Evolutionary conservation across 306 rosid genomes (phyloP), one percentile per base, ranked within the genome.

Genomic region (Casuarina equisetifolia): DNA sequence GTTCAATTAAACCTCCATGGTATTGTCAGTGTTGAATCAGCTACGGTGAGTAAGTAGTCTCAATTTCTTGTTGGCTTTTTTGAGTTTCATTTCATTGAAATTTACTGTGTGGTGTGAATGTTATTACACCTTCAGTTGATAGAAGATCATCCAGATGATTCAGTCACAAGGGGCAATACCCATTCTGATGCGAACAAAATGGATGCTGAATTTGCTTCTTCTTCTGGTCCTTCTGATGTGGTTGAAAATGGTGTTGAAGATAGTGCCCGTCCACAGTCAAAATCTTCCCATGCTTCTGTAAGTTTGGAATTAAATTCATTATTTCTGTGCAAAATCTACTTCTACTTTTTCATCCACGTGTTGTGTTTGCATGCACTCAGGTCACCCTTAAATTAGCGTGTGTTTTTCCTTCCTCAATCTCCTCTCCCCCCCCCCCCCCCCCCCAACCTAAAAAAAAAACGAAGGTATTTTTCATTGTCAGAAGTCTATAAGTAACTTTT

Each of bases 1-100:
- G 86, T 90, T 79, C 80, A 77, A 48, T 83, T 96, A 84, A 88
- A 91, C 78, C 90, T 96, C 70, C 95, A 96, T 35, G 96, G 99
- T 51, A 91, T 92, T 77, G 86, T 93, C 90, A 78, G 78, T 58
- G 85, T 92, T 82, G 96, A 90, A 82, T 90, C 94, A 80, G 96
- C 94, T 75, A 86, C 79, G 58, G 98, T 92, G 80, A 87, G 97
- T 86, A 81, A 75, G 72, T 84, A 77, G 74, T 67, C 68, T 74
- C 44, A 11, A 67, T 74, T 73, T 84, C 15, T 72, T 77, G 54
- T 69, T 79, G 55, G 64, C 40, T 50, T 48, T 8, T 70, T 66
- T 12, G 51, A 6, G 64, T 75, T 49, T 81, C 43, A 59, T 79
- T 79, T 77, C 63, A 44, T 25, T 68, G 58, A 52, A 83, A 73